phyloP scores from a whole-genome alignment of 805 yeast genomes.

The Myxozyma mucilagina region DNA sequence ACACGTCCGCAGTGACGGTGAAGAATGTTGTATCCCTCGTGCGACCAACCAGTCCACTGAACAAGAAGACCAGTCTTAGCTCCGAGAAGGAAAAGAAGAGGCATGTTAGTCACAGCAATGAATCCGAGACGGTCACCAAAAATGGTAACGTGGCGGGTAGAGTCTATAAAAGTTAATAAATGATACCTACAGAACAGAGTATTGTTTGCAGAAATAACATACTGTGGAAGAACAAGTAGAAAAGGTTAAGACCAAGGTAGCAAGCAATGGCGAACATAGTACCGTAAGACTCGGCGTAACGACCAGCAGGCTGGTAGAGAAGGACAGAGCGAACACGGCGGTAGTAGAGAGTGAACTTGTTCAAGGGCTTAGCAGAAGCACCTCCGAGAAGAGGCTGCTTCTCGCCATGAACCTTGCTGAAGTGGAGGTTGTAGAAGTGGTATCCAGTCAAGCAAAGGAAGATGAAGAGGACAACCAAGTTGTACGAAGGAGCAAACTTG shows the following conservation, averaged over 20 bases:
- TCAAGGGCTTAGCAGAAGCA: slow-evolving; percentile 13
- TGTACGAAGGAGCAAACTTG: slow-evolving; percentile 30
- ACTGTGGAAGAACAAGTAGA: slow-evolving; percentile 28
- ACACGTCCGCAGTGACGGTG: slow-evolving; percentile 33
- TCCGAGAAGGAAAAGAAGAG: slow-evolving; percentile 32
- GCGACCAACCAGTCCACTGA: slow-evolving; percentile 34
- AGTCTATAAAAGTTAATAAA: background rate
- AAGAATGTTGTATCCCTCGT: slow-evolving; percentile 32
- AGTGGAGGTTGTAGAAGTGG: slow-evolving; percentile 28
- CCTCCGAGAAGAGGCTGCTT: slow-evolving; percentile 32
- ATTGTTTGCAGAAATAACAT: background rate
- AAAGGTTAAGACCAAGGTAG: slow-evolving; percentile 28
- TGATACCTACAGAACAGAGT: background rate
- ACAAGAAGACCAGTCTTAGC: slow-evolving; percentile 33
- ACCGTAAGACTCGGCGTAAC: slow-evolving; percentile 31
- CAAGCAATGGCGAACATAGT: slow-evolving; percentile 30
- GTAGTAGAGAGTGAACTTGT: slow-evolving; percentile 22
- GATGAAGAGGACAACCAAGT: slow-evolving; percentile 25
- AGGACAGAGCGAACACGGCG: slow-evolving; percentile 30
- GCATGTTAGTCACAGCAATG: slow-evolving; percentile 31
- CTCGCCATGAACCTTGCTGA: slow-evolving; percentile 29
- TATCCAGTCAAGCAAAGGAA: slow-evolving; percentile 24
- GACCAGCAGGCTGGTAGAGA: slow-evolving; percentile 31
- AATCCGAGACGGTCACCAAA: slow-evolving; percentile 33
- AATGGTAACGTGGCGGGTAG: slow-evolving; percentile 30